Percentiles rank a stretch among this genome's conserved stretches.
Conservation (phyloP, 2,329 filamentous ascomycete genomes). For the Aspergillus tanneri region DNA sequence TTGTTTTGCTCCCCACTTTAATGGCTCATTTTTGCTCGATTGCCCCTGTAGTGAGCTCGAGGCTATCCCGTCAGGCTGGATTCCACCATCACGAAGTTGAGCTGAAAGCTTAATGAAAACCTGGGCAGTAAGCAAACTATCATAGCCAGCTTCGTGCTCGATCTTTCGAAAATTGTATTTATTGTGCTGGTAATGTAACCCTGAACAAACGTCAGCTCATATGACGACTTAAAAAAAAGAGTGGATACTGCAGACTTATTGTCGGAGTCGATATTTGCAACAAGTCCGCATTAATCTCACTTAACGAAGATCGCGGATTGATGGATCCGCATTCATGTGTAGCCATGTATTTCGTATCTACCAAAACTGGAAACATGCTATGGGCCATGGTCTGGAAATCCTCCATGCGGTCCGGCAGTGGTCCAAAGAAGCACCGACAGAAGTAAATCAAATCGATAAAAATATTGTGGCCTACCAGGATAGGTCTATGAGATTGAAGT, state of each 20-base stretch:
- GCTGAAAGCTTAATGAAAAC: conserved; percentile 57
- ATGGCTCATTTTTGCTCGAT: background rate
- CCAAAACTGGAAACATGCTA: conserved; percentile 55
- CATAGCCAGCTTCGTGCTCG: conserved; percentile 62
- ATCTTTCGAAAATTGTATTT: conserved; percentile 31
- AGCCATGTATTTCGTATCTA: conserved; percentile 65
- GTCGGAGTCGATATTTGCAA: conserved; percentile 25
- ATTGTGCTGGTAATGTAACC: conserved; percentile 29
- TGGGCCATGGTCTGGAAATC: conserved; percentile 55
- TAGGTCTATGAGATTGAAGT: conserved; percentile 48
- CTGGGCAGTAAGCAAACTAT: conserved; percentile 61
- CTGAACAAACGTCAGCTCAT: conserved; percentile 26
- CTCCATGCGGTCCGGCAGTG: conserved; percentile 55
- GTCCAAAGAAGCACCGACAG: conserved; percentile 59
- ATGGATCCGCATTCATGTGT: conserved; percentile 56
- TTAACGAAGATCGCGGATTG: conserved; percentile 44
- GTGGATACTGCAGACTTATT: conserved; percentile 32
- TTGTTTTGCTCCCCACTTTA: background rate
- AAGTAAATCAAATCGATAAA: conserved; percentile 64
- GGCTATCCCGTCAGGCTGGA: too few species aligned
- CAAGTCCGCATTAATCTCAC: conserved; percentile 30
- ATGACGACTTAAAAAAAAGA: background rate
- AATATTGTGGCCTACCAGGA: conserved; percentile 63
- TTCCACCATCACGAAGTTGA: conserved; percentile 49
- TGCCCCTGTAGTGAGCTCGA: background rate